Conservation (phyloP, 495 filamentous ascomycete species). For the Copromyces sp. region DNA sequence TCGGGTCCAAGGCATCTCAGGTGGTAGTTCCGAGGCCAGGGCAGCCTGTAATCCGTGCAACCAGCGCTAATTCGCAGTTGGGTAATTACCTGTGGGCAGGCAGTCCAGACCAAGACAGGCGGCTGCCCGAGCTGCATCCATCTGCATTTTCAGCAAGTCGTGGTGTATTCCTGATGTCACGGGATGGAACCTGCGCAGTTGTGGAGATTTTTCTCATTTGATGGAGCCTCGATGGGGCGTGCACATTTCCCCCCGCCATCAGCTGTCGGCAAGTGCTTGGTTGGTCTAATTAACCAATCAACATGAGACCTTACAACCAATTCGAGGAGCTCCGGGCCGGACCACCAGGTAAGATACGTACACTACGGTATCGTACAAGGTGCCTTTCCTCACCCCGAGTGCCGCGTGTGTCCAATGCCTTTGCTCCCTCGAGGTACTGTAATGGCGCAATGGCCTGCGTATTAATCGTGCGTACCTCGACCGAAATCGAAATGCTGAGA, state of each 20-base stretch:
- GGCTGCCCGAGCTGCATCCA: slow-evolving; percentile 4
- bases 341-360: background rate
- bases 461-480: background rate
- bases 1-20: background rate
- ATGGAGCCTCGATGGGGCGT: background rate
- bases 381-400: background rate
- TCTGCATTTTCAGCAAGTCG: background rate
- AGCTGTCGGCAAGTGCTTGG: slow-evolving; percentile 15
- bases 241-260: background rate
- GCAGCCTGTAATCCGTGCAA: background rate
- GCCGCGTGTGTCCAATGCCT: background rate
- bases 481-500: background rate
- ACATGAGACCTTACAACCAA: background rate
- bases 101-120: background rate
- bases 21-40: background rate
- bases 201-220: slow-evolving; percentile 8
- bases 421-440: background rate
- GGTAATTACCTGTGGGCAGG: background rate
- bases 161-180: slow-evolving; percentile 20
- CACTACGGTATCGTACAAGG: no score
- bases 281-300: background rate
- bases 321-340: background rate
- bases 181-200: slow-evolving; percentile 14
- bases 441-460: background rate
- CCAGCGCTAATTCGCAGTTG: background rate